Evolutionary conservation across 352 stramenopile species (phyloP), one percentile per base, ranked within the genome.

Genomic region (Pilasporangium apinafurcum): DNA sequence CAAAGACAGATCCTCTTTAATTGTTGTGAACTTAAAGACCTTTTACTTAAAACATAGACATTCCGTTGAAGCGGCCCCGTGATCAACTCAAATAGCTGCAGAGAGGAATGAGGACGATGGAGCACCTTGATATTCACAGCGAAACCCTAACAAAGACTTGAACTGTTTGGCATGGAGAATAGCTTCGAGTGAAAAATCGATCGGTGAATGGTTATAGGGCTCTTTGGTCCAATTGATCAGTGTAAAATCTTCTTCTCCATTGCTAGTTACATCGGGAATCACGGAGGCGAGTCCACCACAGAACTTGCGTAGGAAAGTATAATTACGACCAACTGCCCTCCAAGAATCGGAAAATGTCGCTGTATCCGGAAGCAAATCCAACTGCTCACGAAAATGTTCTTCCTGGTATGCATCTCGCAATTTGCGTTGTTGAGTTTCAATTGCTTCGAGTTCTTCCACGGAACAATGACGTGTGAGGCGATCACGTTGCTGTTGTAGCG

Each of bases 151-250:
- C 8, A 65, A 22, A 44, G 28, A 25, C 25, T 10, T 37, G 51
- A 60, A 65, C 35, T 62, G 56, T 31, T 53, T 45, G 5, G 51
- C 47, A 27, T 65, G 51, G 9, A 62, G 31, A 8, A 51, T 55
- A 24, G 42, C 46, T 48, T 65, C 56, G 20, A 65, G 29, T 16
- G 42, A 58, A 24, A 65, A 65, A 47, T 65, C 56, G 8, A 64
- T 45, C 14, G 56, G 43, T 20, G 55, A 53, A 12, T 60, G 55
- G 29, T 45, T 51, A 32, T 60, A 64, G 4, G 55, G 55, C 6
- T 51, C 60, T 29, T 46, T 51, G 12, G 44, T 29, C 55, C 55
- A 64, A 22, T 56, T 64, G 34, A 64, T 64, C 26, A 64, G 44
- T 18, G 37, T 46, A 31, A 64, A 51, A 4, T 52, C 53, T 18